Conservation (phyloP, 1,284 basidiomycete species). For the Cryptococcus sp. region DNA sequence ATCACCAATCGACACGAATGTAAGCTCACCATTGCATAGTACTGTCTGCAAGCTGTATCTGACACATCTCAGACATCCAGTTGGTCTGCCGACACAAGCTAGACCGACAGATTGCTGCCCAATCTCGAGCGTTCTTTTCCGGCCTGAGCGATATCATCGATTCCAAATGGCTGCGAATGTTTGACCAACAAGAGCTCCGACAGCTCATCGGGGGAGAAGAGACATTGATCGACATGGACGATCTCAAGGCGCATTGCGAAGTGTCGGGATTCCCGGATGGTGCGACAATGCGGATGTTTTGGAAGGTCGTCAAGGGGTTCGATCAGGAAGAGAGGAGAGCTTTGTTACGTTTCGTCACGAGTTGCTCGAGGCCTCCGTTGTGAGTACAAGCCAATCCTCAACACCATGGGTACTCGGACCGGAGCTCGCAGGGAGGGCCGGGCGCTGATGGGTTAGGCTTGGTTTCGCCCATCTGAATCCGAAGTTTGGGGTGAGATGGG, state of each 20-base stretch:
- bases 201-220: slow-evolving; percentile 79
- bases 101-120: slow-evolving; percentile 77
- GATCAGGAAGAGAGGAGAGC: slow-evolving; percentile 63
- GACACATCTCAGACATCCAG: slow-evolving; percentile 61
- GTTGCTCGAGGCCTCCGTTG: slow-evolving; percentile 82
- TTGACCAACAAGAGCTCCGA: slow-evolving; percentile 87
- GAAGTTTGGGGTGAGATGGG: slow-evolving; percentile 75
- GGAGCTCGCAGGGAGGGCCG: not conserved
- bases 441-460: slow-evolving; percentile 44
- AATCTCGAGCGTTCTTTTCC: slow-evolving; percentile 62
- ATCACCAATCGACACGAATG: slow-evolving; percentile 78
- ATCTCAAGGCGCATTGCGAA: slow-evolving; percentile 65
- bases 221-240: slow-evolving; percentile 72
- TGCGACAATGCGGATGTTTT: slow-evolving; percentile 66
- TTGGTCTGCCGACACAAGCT: slow-evolving; percentile 84
- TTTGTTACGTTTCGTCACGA: slow-evolving; percentile 81
- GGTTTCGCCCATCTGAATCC: slow-evolving; percentile 85
- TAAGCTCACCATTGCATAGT: slow-evolving; percentile 17
- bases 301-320: slow-evolving; percentile 53
- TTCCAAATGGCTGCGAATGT: slow-evolving; percentile 83
- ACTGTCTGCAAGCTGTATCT: not conserved
- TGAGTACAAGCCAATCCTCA: slow-evolving; percentile 49
- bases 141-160: slow-evolving; percentile 85
- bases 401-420: too few relatives aligned
- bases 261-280: slow-evolving; percentile 73